Conservation (phyloP, 2,329 filamentous ascomycete species). For the Diaporthe sp. region DNA sequence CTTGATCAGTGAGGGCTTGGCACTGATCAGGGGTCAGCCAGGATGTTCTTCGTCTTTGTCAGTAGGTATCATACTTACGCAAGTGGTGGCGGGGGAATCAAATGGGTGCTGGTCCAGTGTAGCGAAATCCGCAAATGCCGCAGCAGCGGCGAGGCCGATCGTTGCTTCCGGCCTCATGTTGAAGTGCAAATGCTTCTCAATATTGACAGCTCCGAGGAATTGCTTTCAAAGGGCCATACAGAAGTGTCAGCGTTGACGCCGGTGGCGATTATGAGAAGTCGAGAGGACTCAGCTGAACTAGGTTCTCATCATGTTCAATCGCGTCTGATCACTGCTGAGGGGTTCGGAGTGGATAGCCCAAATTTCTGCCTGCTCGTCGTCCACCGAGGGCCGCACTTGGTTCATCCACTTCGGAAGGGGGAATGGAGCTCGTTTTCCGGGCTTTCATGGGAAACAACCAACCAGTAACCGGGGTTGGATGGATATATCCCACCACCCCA, state of each 20-base stretch:
- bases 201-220: not conserved
- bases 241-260: not conserved
- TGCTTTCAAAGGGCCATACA: not conserved
- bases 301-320: not conserved
- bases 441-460: not conserved
- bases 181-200: not conserved
- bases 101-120: not conserved
- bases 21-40: not conserved
- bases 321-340: not conserved
- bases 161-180: not conserved
- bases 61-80: not conserved
- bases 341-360: not conserved
- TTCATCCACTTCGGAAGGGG: not conserved
- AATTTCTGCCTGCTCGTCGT: not conserved
- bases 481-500: not conserved
- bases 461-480: not conserved
- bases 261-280: too few species aligned
- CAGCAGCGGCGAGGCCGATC: not conserved
- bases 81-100: not conserved
- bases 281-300: not conserved
- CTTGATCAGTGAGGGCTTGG: not conserved
- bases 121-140: not conserved
- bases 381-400: not conserved
- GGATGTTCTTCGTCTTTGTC: accelerated
- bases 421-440: not conserved